phyloP scores from a whole-genome alignment of 805 yeast genomes.

The Pichia exigua region DNA sequence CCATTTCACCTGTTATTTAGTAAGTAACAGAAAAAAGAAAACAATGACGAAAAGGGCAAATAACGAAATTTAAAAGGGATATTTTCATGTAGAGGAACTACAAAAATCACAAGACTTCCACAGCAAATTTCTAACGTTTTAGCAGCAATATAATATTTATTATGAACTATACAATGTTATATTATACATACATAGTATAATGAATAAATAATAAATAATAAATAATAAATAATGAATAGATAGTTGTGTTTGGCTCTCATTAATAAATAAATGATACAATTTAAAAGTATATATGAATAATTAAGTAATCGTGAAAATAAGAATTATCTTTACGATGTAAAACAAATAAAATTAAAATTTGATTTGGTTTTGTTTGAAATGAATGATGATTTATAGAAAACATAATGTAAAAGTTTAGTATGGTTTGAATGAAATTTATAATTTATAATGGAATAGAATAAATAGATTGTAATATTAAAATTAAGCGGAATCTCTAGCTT shows the following conservation, averaged over 20 bases:
- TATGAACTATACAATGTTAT: not conserved
- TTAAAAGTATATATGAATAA: not conserved
- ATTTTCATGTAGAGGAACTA: not conserved
- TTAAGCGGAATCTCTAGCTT: slow-evolving; percentile 21
- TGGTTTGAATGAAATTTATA: not conserved
- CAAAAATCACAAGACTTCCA: not conserved
- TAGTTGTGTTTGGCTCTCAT: not conserved
- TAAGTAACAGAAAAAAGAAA: not conserved
- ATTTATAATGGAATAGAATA: not conserved
- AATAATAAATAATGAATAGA: not conserved
- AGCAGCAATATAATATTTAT: not conserved
- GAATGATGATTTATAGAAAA: not conserved
- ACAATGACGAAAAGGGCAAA: not conserved
- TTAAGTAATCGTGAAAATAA: not conserved
- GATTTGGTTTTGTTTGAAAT: not conserved
- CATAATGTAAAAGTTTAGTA: not conserved
- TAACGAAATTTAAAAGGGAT: not conserved
- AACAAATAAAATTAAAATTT: not conserved
- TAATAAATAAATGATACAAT: not conserved
- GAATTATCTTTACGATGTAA: not conserved
- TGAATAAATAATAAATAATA: not conserved
- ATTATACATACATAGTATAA: not conserved
- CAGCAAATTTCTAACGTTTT: no score
- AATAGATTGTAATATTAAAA: not conserved
- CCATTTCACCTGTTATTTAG: not conserved